Evolutionary conservation across 306 rosid species (phyloP).

Genomic region (Casuarina cunninghamiana): DNA sequence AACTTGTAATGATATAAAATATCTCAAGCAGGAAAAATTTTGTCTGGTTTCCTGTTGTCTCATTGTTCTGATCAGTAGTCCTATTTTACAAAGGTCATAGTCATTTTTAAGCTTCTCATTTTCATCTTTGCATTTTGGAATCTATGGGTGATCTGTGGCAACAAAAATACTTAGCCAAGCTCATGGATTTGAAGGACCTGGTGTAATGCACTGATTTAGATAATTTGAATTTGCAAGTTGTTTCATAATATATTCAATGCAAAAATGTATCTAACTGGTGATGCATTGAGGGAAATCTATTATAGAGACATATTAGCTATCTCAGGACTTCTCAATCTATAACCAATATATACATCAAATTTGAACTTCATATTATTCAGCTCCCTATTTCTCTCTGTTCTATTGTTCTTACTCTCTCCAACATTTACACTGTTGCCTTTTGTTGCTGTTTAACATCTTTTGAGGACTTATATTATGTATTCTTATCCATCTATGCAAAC

Average conservation of each 20-base stretch:
- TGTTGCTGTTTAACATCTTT: background rate
- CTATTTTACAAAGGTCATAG: background rate
- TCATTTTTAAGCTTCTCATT: background rate
- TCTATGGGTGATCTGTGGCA: too few relatives aligned
- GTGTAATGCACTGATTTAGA: background rate
- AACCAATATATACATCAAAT: background rate
- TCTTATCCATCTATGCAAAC: background rate
- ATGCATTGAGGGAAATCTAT: background rate
- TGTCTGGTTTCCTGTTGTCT: slow-evolving; percentile 5
- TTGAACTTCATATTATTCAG: background rate
- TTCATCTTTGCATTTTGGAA: background rate
- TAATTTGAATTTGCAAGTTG: too few relatives aligned
- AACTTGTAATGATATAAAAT: slow-evolving; percentile 11
- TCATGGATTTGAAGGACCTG: too few relatives aligned
- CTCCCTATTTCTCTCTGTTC: background rate
- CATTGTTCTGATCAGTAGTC: background rate
- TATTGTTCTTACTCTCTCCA: background rate
- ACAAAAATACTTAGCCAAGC: too few relatives aligned
- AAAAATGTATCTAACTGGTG: background rate
- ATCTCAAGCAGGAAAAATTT: slow-evolving; percentile 11
- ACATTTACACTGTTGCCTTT: background rate
- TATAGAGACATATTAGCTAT: background rate
- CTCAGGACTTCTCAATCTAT: background rate
- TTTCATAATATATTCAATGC: background rate
- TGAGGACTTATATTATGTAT: background rate